Evolutionary conservation across 345 rosid species (phyloP).

Genomic region (Luvunga scandens): DNA sequence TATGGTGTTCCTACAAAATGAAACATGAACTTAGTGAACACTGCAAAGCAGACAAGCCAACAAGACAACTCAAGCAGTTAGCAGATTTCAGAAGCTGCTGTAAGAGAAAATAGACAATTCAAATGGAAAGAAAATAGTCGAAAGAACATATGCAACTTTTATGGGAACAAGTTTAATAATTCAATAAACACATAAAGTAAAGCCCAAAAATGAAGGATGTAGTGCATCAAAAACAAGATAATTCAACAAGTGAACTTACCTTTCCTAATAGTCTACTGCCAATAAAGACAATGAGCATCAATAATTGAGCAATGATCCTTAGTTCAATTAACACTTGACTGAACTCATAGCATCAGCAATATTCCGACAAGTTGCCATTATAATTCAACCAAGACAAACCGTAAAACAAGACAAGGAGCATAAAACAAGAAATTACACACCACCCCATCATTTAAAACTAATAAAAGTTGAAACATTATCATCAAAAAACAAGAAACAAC

Average conservation of each 20-base stretch:
- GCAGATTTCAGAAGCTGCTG: background rate
- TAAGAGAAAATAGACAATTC: background rate
- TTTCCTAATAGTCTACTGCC: background rate
- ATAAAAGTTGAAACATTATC: background rate
- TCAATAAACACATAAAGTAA: background rate
- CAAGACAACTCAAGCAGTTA: background rate
- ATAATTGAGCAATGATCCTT: background rate
- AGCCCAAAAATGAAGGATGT: background rate
- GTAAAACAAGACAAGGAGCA: background rate
- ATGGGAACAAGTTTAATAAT: background rate
- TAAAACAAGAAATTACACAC: background rate
- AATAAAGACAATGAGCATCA: background rate
- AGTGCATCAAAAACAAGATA: background rate
- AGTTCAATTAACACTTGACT: background rate
- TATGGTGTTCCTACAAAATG: conserved; percentile 75
- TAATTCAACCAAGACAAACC: background rate
- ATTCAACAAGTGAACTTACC: background rate
- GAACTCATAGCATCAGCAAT: background rate
- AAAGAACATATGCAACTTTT: background rate
- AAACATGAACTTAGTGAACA: conserved; percentile 5
- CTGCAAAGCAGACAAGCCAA: background rate
- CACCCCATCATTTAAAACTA: background rate
- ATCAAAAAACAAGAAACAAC: background rate
- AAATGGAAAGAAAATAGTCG: background rate
- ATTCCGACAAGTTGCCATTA: background rate